Evolutionary conservation across 805 yeast genomes (phyloP), one percentile per base, ranked within the genome.

Genomic region (Helenozyma baotianmanensis): DNA sequence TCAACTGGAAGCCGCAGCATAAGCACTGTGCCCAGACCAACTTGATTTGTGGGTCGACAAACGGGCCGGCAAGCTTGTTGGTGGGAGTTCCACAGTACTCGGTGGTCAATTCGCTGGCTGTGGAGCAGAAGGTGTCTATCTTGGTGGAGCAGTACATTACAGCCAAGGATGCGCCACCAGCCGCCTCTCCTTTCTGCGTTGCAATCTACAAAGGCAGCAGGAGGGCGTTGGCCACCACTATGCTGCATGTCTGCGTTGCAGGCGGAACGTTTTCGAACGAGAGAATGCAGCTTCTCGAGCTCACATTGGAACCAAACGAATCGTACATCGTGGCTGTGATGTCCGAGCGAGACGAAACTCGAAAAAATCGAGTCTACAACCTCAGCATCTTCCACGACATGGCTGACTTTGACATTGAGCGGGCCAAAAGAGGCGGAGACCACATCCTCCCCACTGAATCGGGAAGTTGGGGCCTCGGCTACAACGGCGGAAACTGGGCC

Each of bases 1-100:
- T 85, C 24, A 83, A 79, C 50, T 82, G 94, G 90, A 64, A 76
- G 36, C 70, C 77, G 0, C 18, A 29, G 1, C 56, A 51, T 35
- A 42, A 43, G 23, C 48, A 51, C 15, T 41, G 43, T 2, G 28
- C 34, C 3, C 33, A 51, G 7, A 36, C 45, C 29, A 53, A 50
- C 11, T 65, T 56, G 25, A 42, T 62, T 11, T 32, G 29, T 32
- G 30, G 31, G 4, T 31, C 32, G 4, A 34, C 42, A 21, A 24
- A 17, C 4, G 37, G 39, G 40, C 37, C 43, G 1, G 39, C 17
- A 14, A 22, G 29, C 6, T 37, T 33, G 24, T 30, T 60, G 36
- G 46, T 45, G 24, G 56, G 59, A 12, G 53, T 58, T 30, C 79
- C 76, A 0, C 79, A 78, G 36, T 71, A 64, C 35, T 32, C 51